Base-by-base conservation (phyloP, 78 protist species). In the Chrysochromulina tobinii region DNA sequence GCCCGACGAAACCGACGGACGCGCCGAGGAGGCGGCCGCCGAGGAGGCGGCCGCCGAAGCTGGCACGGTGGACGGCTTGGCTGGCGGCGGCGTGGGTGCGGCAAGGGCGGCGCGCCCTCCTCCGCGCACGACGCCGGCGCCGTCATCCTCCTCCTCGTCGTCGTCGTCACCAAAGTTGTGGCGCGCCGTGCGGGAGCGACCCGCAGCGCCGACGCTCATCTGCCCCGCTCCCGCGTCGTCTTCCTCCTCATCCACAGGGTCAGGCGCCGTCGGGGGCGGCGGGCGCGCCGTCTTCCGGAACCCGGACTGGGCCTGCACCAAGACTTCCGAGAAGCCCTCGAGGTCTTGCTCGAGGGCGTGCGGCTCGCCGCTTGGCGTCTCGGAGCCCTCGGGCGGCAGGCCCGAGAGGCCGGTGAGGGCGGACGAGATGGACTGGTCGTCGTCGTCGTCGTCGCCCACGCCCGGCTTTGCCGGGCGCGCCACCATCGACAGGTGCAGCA, bases 361-460 rank as follows among this genome's bases (percentile, higher is more conserved):
- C 79, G 6, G 51, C 55, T 5, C 6, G 38, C n/a, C 12, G 25
- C 15, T 17, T 12, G 4, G 51, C 79, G 79, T n/a, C 51, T 4
- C 51, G 79, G 79, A 14, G 72, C 17, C 6, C n/a, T 3, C n/a
- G 25, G 72, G 18, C 9, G 72, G 18, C 51, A 7, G 51, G 79
- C 17, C 18, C 51, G 79, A 25, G 79, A 69, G 27, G 79, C 79
- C 79, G 50, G 54, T 25, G 79, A 69, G 5, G 23, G 79, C 79
- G 50, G 54, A 38, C 53, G 79, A 69, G 79, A 69, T 69, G 79
- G 79, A 69, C 53, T 11, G 15, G 18, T 69, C 79, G 79, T 69
- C 79, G 79, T 69, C 79, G 79, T 69, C 79, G 50, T 69, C 79
- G n/a, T 68, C 75, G 75, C 12, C 75, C 51, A n/a, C 79, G 23